A percentile compares a stretch with the other conserved stretches of the same genome.
phyloP scores from a whole-genome alignment of 2,329 filamentous ascomycete genomes.

The Diaporthe ampelina region DNA sequence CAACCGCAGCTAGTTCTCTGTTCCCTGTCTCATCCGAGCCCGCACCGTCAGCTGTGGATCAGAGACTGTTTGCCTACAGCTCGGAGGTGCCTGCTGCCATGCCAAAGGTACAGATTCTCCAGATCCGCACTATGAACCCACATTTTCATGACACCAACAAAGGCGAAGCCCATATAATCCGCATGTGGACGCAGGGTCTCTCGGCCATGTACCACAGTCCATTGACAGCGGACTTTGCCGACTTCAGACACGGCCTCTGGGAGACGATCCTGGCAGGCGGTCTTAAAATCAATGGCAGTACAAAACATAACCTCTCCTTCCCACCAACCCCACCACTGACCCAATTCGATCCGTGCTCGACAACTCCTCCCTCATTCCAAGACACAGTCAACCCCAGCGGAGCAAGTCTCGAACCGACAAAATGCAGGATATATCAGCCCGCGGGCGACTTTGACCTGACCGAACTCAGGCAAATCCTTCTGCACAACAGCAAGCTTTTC shows the following conservation, averaged over 20 bases:
- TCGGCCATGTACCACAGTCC: constrained; percentile 49
- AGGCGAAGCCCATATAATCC: constrained; percentile 47
- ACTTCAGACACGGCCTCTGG: constrained; percentile 23
- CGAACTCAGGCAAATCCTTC: constrained; percentile 26
- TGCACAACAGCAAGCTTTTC: constrained; percentile 24
- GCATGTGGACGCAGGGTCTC: constrained; percentile 50
- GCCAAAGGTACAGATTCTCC: constrained; percentile 45
- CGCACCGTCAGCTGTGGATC: neutral
- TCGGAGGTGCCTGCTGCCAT: neutral
- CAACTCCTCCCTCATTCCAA: neutral
- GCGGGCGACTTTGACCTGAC: constrained; percentile 13
- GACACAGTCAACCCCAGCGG: neutral
- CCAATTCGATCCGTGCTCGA: neutral
- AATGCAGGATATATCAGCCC: constrained; percentile 37
- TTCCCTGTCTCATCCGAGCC: neutral
- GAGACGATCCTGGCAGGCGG: constrained; percentile 13
- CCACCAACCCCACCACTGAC: constrained; percentile 9
- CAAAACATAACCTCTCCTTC: neutral
- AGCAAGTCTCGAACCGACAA: constrained; percentile 20
- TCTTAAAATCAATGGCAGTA: neutral
- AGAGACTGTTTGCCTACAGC: neutral
- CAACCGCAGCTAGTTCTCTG: neutral
- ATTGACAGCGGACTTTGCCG: constrained; percentile 25
- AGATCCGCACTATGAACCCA: constrained; percentile 50
- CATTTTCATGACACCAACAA: constrained; percentile 50